phyloP scores from a whole-genome alignment of 192 early-diverging fungal species.

The Podila horticola region DNA sequence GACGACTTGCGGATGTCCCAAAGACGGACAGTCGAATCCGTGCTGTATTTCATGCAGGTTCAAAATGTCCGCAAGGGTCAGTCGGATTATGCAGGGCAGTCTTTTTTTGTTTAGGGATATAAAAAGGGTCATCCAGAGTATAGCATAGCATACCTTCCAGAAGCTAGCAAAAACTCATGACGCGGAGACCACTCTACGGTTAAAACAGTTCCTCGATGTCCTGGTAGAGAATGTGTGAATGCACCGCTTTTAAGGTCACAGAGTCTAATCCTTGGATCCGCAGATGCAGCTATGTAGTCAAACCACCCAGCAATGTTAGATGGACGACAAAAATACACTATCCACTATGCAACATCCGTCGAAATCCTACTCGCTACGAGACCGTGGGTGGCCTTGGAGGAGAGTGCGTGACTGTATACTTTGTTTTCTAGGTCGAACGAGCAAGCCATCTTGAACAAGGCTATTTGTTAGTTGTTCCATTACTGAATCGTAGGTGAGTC shows the following conservation, averaged over 20 bases:
- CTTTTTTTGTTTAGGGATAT: neutral
- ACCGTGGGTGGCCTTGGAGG: constrained; percentile 77
- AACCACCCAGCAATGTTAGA: neutral
- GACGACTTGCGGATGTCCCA: constrained; percentile 90
- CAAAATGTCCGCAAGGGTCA: constrained; percentile 1
- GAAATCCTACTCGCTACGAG: constrained; percentile 76
- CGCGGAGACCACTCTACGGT: constrained; percentile 80
- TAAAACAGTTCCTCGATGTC: constrained; percentile 68
- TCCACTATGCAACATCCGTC: neutral
- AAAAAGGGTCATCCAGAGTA: neutral
- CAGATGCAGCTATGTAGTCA: constrained; percentile 63
- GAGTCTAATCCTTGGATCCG: constrained; percentile 74
- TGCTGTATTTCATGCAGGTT: constrained; percentile 39
- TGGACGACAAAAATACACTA: neutral
- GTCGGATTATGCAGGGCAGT: neutral
- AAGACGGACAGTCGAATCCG: constrained; percentile 72
- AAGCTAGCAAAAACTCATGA: constrained; percentile 75
- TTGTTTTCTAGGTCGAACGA: constrained; percentile 75
- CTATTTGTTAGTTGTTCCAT: no score
- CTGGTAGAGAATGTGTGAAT: constrained; percentile 63
- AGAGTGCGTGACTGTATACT: constrained; percentile 78
- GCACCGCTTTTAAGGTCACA: constrained; percentile 81
- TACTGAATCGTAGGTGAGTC: no score
- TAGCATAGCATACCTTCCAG: constrained; percentile 70
- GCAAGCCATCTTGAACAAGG: constrained; percentile 60